Evolutionary conservation across 495 filamentous ascomycete species (phyloP).

Genomic region (Talaromyces liani): DNA sequence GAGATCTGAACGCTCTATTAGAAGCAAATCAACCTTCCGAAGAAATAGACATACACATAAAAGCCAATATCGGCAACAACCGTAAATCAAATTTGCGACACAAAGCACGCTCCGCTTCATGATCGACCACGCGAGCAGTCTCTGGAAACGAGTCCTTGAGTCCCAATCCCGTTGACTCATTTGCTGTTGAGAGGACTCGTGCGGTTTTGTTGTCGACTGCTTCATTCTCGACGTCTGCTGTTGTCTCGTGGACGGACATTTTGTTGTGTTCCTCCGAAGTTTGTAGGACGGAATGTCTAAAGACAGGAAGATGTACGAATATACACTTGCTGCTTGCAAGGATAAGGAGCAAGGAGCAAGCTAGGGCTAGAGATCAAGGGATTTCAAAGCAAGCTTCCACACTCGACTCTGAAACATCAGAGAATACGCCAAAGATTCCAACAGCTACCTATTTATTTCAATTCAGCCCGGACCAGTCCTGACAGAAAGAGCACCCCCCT

Average conservation of each 20-base stretch:
- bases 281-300: not conserved
- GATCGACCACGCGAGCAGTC: slow-evolving; percentile 30
- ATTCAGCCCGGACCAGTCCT: not conserved
- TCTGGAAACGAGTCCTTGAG: slow-evolving; percentile 14
- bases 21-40: not conserved
- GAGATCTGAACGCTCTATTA: slow-evolving; percentile 26
- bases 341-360: not conserved
- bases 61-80: slow-evolving; percentile 52
- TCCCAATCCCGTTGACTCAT: not conserved
- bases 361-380: not conserved
- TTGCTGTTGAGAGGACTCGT: not conserved
- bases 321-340: not conserved
- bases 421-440: not conserved
- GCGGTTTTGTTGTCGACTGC: not conserved
- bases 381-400: not conserved
- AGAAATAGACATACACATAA: slow-evolving; percentile 45
- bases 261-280: not conserved
- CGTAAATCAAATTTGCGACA: slow-evolving; percentile 59
- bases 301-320: not conserved
- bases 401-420: not conserved
- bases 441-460: not conserved
- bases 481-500: not conserved
- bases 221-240: slow-evolving; percentile 1
- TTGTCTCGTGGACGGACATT: slow-evolving; percentile 1
- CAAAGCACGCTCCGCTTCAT: slow-evolving; percentile 51